Percentiles rank a stretch among this genome's conserved stretches.
These are phyloP conservation scores for Mycosphaerella sp. DNA, from an alignment of 2,329 filamentous ascomycete species.

Conservation along the genomic window DNA sequence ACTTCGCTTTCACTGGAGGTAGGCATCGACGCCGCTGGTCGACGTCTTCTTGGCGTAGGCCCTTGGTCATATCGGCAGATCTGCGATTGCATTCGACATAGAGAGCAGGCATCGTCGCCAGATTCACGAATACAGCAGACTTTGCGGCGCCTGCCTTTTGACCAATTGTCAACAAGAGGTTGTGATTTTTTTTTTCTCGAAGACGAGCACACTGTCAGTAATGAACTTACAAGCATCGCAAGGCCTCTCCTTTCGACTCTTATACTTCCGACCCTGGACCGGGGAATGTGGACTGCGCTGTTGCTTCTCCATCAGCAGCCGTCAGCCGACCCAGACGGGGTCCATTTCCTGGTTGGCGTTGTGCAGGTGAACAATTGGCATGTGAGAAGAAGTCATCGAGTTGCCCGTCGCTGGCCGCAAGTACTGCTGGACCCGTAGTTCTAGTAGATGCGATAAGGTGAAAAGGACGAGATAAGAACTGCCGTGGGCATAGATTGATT, in stretches of 20 bases:
- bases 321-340: background rate
- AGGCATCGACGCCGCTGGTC: slow-evolving; percentile 7
- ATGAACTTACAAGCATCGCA: slow-evolving; percentile 18
- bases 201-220: background rate
- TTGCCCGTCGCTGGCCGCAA: slow-evolving; percentile 7
- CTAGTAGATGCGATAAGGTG: slow-evolving; percentile 2
- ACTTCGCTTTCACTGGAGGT: slow-evolving; percentile 2
- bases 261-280: slow-evolving; percentile 21
- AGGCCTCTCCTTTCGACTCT: slow-evolving; percentile 22
- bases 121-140: slow-evolving; percentile 23
- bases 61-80: slow-evolving; percentile 21
- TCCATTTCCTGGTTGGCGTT: background rate
- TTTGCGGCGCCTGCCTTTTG: slow-evolving; percentile 14
- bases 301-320: slow-evolving; percentile 7
- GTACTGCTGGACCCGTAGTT: background rate
- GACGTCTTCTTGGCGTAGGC: slow-evolving; percentile 20
- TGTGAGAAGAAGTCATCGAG: slow-evolving; percentile 1
- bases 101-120: slow-evolving; percentile 22
- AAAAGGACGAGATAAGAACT: slow-evolving; percentile 1
- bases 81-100: slow-evolving; percentile 20
- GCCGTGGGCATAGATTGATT: slow-evolving; percentile 5
- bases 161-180: background rate
- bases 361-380: background rate
- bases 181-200: background rate
- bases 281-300: background rate